Conservation (phyloP, 805 yeast genomes). For the Vanderwaltozyma yarrowii region DNA sequence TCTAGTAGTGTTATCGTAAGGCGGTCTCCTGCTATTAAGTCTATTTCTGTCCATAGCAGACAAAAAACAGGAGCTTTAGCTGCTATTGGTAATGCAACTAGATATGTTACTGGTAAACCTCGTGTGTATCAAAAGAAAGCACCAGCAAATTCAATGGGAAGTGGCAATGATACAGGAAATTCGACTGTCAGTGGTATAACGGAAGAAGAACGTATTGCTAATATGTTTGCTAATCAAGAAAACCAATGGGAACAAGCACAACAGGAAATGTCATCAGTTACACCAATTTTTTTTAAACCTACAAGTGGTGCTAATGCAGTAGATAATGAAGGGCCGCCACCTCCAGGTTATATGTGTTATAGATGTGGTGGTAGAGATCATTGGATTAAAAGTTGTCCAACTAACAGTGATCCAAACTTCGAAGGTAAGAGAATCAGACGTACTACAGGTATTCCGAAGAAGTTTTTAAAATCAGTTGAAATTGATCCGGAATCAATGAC, state of each 20-base stretch:
- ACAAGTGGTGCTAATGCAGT: slow-evolving; percentile 22
- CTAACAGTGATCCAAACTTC: slow-evolving; percentile 83
- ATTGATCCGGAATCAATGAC: slow-evolving; percentile 42
- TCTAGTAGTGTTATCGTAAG: slow-evolving; percentile 75
- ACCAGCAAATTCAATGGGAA: slow-evolving; percentile 6
- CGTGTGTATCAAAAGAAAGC: slow-evolving; percentile 30
- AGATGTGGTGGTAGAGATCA: slow-evolving; percentile 94
- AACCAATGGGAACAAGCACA: slow-evolving; percentile 95
- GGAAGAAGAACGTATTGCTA: slow-evolving; percentile 82
- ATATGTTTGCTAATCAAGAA: slow-evolving; percentile 88
- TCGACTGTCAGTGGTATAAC: slow-evolving; percentile 36
- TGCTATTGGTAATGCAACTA: slow-evolving; percentile 48
- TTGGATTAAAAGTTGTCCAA: slow-evolving; percentile 94
- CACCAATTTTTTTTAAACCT: slow-evolving; percentile 52
- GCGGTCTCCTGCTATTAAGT: slow-evolving; percentile 57
- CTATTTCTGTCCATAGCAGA: slow-evolving; percentile 16
- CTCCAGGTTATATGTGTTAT: slow-evolving; percentile 93
- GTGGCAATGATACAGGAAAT: slow-evolving; percentile 5
- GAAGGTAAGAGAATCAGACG: slow-evolving; percentile 86
- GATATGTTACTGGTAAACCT: slow-evolving; percentile 69
- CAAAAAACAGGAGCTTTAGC: slow-evolving; percentile 25
- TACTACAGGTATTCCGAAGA: slow-evolving; percentile 95
- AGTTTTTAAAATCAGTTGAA: slow-evolving; percentile 77
- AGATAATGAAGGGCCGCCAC: slow-evolving; percentile 59
- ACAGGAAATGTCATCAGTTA: slow-evolving; percentile 77